Evolutionary conservation across 805 yeast genomes (phyloP).

Genomic region (Pichia kluyveri): DNA sequence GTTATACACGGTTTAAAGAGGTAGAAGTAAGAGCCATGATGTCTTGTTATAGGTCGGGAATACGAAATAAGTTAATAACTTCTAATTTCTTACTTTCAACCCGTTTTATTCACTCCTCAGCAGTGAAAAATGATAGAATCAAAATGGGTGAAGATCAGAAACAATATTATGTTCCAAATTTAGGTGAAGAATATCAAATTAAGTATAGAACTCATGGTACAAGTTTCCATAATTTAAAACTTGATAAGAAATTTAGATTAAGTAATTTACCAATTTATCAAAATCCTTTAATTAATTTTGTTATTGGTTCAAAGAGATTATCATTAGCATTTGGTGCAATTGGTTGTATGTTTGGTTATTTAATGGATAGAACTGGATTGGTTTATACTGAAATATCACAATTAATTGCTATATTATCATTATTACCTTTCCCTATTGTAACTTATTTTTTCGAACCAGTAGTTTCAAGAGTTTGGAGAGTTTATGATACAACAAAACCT

Average conservation of each 20-base stretch:
- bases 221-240: slow-evolving; percentile 20
- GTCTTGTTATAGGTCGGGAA: neutral
- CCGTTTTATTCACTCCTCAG: too few relatives aligned
- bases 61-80: too few relatives aligned
- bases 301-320: slow-evolving; percentile 53
- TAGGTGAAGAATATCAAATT: slow-evolving; percentile 16
- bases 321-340: slow-evolving; percentile 51
- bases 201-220: slow-evolving; percentile 24
- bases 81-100: too few relatives aligned
- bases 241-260: slow-evolving; percentile 44
- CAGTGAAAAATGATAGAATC: slow-evolving; percentile 5
- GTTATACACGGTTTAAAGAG: too few relatives aligned
- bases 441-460: slow-evolving; percentile 52
- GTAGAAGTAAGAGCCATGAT: neutral
- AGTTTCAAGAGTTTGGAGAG: slow-evolving; percentile 62
- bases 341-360: slow-evolving; percentile 55
- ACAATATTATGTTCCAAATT: slow-evolving; percentile 18
- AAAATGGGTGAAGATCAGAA: slow-evolving; percentile 26
- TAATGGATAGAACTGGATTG: slow-evolving; percentile 45
- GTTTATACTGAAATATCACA: slow-evolving; percentile 41
- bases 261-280: slow-evolving; percentile 56
- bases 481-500: slow-evolving; percentile 53
- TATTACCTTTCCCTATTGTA: slow-evolving; percentile 50
- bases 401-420: slow-evolving; percentile 31
- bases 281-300: slow-evolving; percentile 53